These are phyloP conservation scores for Pseudomonodictys pantanalensis DNA, from an alignment of 495 filamentous ascomycete species.

Conservation along the genomic window DNA sequence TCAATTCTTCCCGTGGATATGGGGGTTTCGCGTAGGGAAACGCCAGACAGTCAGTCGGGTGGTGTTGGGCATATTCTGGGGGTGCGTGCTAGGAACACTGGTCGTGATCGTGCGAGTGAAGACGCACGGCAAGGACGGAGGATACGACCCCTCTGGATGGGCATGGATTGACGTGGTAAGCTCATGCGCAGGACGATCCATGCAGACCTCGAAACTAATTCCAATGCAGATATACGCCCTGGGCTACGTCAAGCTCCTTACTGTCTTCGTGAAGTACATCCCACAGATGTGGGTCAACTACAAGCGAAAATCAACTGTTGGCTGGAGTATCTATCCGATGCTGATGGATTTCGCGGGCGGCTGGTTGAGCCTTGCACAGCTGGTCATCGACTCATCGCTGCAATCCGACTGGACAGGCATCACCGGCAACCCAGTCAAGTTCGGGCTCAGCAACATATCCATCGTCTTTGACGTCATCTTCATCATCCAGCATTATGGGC, in stretches of 20 bases:
- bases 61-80: constrained; percentile 64
- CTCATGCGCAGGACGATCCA: not conserved
- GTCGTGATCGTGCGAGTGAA: constrained; percentile 55
- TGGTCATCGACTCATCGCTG: constrained; percentile 78
- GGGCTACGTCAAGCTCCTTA: constrained; percentile 82
- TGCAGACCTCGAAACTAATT: not conserved
- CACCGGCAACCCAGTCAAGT: constrained; percentile 87
- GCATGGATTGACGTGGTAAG: constrained; percentile 80
- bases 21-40: constrained; percentile 67
- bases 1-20: constrained; percentile 69
- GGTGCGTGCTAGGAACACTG: constrained; percentile 58
- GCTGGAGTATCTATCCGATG: constrained; percentile 84
- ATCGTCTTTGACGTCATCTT: constrained; percentile 87
- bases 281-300: constrained; percentile 79
- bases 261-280: constrained; percentile 87
- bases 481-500: constrained; percentile 78
- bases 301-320: constrained; percentile 72
- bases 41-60: constrained; percentile 59
- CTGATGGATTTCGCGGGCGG: constrained; percentile 82
- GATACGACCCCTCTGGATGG: constrained; percentile 56
- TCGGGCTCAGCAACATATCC: constrained; percentile 76
- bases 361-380: constrained; percentile 75
- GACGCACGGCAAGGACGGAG: constrained; percentile 50
- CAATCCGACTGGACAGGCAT: constrained; percentile 86
- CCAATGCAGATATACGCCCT: constrained; percentile 66